Evolutionary conservation across 345 rosid species (phyloP).

Genomic region (Brassica rapa): DNA sequence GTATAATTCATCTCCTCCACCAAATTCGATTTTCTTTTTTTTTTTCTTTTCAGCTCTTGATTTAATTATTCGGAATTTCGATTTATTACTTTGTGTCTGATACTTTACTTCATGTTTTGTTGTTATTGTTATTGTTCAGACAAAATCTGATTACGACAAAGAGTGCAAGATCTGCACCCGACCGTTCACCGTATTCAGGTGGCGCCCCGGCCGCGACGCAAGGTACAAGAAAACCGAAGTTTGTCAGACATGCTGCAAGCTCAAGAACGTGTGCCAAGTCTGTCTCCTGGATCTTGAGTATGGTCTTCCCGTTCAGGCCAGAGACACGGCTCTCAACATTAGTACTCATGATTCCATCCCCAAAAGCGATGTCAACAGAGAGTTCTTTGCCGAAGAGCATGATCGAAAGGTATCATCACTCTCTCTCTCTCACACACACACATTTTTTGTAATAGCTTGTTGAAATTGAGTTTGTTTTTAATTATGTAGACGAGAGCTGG

Average conservation of each 20-base stretch:
- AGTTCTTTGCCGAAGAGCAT: slow-evolving; percentile 95
- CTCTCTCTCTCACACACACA: background rate
- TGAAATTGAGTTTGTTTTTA: background rate
- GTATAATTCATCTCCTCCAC: slow-evolving; percentile 49
- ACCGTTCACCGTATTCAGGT: slow-evolving; percentile 90
- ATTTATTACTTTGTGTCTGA: too few species aligned
- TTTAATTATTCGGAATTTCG: too few species aligned
- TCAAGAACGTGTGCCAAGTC: slow-evolving; percentile 97
- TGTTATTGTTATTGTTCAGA: too few species aligned
- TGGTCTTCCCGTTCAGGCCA: slow-evolving; percentile 93
- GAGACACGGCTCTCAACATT: slow-evolving; percentile 82
- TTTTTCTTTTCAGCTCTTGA: too few species aligned
- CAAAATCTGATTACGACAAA: slow-evolving; percentile 81
- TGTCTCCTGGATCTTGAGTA: slow-evolving; percentile 96
- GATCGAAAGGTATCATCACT: slow-evolving; percentile 65
- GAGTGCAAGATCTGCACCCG: slow-evolving; percentile 98
- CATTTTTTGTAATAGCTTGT: background rate
- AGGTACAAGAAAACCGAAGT: slow-evolving; percentile 86
- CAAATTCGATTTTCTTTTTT: background rate
- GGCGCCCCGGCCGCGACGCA: slow-evolving; percentile 95
- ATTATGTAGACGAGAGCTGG: slow-evolving; percentile 82
- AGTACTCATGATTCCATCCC: slow-evolving; percentile 86
- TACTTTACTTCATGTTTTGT: too few species aligned
- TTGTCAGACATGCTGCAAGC: slow-evolving; percentile 93
- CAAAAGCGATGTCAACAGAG: slow-evolving; percentile 85